Base-by-base conservation (phyloP, 1,139 yeast genomes). In the Lodderomyces orthopsilosis region DNA sequence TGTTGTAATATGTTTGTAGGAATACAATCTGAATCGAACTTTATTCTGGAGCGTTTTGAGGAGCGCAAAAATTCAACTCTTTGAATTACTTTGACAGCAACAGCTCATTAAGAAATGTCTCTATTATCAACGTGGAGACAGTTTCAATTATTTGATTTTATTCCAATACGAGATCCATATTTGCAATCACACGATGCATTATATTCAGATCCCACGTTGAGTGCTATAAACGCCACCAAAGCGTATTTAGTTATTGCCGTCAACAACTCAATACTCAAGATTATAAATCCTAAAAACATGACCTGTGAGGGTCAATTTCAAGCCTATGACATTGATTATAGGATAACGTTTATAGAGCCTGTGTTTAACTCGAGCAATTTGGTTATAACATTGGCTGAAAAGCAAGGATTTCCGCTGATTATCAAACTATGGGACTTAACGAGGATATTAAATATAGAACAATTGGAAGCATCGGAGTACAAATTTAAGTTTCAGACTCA, bases 111-210 rank as follows among this genome's bases (percentile, higher is more conserved):
- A 21, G 23, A 8, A 21, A 43, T 43, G 60, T 53, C 64, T 1
- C 40, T 59, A 22, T 57, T 62, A 9, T 48, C 74, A 13, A 67
- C 81, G 23, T 90, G 96, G 96, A 75, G 94, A 48, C 96, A 87
- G 55, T 87, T 93, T 64, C 91, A 87, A 52, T 84, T 93, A 63
- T 90, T 87, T 62, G 96, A 90, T 46, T 75, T 80, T 39, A 75
- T 83, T 1, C 97, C 97, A 5, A 84, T 93, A 30, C 70, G 83
- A 51, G 98, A 93, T 59, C 98, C 98, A 6, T 70, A 77, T 47
- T 74, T 77, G 50, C 82, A 81, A n/a, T 68, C 85, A 0, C 71
- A 71, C 3, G 71, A 75, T 5, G 82, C 87, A 0, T 68, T 90
- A 28, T 91, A 84, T 61, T 86, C 95, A n/a, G 96, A 88, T 57